Conservation (phyloP, 306 rosid genomes). For the Vachellia pachyceras region DNA sequence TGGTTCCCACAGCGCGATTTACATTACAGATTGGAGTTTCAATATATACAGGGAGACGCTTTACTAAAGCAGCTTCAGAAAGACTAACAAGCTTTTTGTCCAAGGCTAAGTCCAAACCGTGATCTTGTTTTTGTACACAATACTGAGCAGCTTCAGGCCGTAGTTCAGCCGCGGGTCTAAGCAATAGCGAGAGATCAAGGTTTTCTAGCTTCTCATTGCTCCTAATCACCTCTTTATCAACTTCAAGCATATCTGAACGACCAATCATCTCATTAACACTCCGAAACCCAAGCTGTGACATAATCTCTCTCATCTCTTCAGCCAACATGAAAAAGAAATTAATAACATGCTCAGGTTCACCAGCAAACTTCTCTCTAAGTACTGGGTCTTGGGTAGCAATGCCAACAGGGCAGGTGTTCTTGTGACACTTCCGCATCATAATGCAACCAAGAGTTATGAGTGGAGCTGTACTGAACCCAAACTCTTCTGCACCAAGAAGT, state of each 20-base stretch:
- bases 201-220: conserved; percentile 84
- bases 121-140: conserved; percentile 93
- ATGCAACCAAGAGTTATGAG: conserved; percentile 97
- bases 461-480: conserved; percentile 98
- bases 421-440: conserved; percentile 99
- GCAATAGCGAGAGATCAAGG: conserved; percentile 81
- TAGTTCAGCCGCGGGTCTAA: conserved; percentile 89
- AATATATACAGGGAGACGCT: conserved; percentile 87
- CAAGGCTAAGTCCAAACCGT: conserved; percentile 87
- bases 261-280: conserved; percentile 92
- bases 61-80: conserved; percentile 78
- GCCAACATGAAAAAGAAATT: conserved; percentile 97
- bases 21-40: conserved; percentile 72
- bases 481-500: conserved; percentile 98
- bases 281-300: conserved; percentile 89
- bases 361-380: conserved; percentile 95
- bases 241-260: conserved; percentile 91
- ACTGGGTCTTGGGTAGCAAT: conserved; percentile 98
- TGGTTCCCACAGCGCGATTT: conserved; percentile 95
- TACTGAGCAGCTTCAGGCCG: conserved; percentile 92
- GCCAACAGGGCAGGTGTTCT: conserved; percentile 96
- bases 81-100: conserved; percentile 77
- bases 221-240: conserved; percentile 77
- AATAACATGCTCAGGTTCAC: conserved; percentile 97
- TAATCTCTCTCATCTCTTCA: conserved; percentile 91